Conservation (phyloP, 176 grass and related monocot species). For the Themeda triandra region DNA sequence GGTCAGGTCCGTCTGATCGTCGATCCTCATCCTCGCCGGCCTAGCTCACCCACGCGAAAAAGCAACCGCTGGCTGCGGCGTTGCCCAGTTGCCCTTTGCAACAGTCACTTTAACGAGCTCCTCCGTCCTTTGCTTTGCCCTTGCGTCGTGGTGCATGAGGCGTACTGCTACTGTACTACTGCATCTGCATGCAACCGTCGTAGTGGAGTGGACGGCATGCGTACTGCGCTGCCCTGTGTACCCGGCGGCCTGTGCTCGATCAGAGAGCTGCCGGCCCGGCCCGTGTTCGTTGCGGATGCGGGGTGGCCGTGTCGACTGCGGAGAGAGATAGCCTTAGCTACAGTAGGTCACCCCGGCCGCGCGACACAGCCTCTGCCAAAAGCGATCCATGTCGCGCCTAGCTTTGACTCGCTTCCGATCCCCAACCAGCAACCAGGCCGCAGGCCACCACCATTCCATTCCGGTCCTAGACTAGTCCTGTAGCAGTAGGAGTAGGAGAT, state of each 20-base stretch:
- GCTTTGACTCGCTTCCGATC: conserved; percentile 37
- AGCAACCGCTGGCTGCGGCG: background rate
- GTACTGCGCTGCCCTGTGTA: no score
- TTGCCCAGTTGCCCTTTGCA: background rate
- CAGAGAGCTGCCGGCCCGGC: no score
- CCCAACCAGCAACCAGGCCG: background rate
- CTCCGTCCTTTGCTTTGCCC: no score
- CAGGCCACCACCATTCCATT: background rate
- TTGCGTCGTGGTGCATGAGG: no score
- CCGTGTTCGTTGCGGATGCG: no score
- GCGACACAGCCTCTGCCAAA: conserved; percentile 47
- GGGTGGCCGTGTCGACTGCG: no score
- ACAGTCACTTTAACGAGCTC: background rate
- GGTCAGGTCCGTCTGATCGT: background rate
- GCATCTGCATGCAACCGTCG: no score
- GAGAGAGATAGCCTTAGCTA: no score
- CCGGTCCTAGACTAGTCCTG: background rate
- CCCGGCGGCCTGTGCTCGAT: no score
- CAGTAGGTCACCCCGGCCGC: background rate
- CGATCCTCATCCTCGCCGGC: fast-evolving
- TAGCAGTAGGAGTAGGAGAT: no score
- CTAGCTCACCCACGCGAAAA: background rate
- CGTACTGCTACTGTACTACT: no score
- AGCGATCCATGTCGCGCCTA: conserved; percentile 41
- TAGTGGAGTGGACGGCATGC: no score